Conservation (phyloP, 108 stramenopile genomes). For the Phaeodactylum tricornutum region DNA sequence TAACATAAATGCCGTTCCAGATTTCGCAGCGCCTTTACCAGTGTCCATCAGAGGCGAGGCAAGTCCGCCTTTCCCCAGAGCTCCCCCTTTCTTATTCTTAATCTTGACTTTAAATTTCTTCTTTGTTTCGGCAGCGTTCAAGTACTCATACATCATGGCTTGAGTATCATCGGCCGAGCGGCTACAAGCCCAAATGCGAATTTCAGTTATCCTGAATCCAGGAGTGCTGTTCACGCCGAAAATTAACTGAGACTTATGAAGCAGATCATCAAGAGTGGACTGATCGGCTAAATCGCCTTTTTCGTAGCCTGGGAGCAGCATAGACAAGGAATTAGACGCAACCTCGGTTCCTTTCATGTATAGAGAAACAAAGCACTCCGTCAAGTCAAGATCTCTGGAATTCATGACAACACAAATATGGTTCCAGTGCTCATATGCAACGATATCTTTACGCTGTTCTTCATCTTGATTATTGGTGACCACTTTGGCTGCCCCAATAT, state of each 20-base stretch:
- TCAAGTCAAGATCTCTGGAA: slow-evolving; percentile 16
- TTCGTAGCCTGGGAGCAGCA: slow-evolving; percentile 33
- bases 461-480: slow-evolving; percentile 9
- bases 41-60: slow-evolving; percentile 25
- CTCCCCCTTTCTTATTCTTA: slow-evolving; percentile 39
- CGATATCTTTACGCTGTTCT: slow-evolving; percentile 1
- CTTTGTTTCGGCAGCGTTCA: slow-evolving; percentile 68
- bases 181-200: slow-evolving; percentile 75
- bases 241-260: slow-evolving; percentile 54
- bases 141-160: slow-evolving; percentile 75
- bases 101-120: slow-evolving; percentile 79
- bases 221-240: slow-evolving; percentile 60
- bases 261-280: slow-evolving; percentile 43
- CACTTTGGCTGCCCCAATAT: slow-evolving; percentile 2
- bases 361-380: slow-evolving; percentile 36
- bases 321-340: slow-evolving; percentile 14
- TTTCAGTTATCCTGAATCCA: slow-evolving; percentile 67
- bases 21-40: background rate
- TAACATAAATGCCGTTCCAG: background rate
- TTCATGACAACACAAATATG: slow-evolving; percentile 68
- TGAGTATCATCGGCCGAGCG: slow-evolving; percentile 64
- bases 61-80: slow-evolving; percentile 8
- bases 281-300: slow-evolving; percentile 30
- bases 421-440: slow-evolving; percentile 65
- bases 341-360: slow-evolving; percentile 45